phyloP scores from a whole-genome alignment of 148 eudicot species.

The Fagopyrum homotropicum region DNA sequence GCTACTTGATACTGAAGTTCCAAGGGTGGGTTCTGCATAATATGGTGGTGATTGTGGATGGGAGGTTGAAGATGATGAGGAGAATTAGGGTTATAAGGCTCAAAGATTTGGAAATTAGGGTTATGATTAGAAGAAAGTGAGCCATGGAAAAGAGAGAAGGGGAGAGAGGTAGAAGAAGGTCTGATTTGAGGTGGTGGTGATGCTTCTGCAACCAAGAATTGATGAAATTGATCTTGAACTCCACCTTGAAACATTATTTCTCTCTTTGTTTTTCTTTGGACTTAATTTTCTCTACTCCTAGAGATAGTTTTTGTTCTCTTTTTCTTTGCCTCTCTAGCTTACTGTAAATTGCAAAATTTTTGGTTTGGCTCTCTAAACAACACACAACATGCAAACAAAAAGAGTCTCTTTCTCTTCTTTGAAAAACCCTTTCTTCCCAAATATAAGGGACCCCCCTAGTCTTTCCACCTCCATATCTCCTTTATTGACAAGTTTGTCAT shows the following conservation, averaged over 20 bases:
- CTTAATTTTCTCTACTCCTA: too few relatives aligned
- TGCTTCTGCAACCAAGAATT: conserved; percentile 50
- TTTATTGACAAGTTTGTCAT: conserved; percentile 7
- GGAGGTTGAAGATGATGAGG: conserved; percentile 15
- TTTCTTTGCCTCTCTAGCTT: background rate
- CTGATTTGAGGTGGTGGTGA: background rate
- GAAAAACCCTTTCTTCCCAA: background rate
- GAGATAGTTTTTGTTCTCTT: background rate
- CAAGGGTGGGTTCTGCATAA: background rate
- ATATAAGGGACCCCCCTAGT: background rate
- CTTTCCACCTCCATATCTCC: background rate
- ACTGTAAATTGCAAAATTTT: background rate
- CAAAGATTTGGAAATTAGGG: conserved; percentile 1
- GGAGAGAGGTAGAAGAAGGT: background rate
- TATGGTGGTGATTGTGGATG: conserved; percentile 15
- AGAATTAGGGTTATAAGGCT: background rate
- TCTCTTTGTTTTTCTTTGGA: background rate
- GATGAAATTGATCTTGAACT: conserved; percentile 67
- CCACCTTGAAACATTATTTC: conserved; percentile 58
- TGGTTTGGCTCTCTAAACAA: background rate
- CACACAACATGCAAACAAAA: conserved; percentile 6
- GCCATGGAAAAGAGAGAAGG: conserved; percentile 8
- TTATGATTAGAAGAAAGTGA: background rate
- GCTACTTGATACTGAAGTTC: background rate
- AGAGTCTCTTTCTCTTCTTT: background rate